These are phyloP conservation scores for Coprinopsis cinerea DNA, from an alignment of 768 basidiomycete species.

Conservation along the genomic window DNA sequence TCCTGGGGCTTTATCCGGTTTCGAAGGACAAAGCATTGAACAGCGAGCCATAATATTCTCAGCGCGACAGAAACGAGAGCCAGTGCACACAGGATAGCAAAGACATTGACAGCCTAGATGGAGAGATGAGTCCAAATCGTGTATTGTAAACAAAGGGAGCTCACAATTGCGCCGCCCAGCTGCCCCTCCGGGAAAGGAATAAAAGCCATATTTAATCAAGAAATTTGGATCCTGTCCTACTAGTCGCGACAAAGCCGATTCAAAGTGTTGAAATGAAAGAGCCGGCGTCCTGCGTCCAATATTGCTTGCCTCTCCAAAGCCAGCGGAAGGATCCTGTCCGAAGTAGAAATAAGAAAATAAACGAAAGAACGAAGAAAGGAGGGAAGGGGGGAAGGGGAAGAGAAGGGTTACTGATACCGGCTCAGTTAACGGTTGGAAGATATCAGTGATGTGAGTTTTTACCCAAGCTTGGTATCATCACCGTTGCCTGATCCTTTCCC, in stretches of 20 bases:
- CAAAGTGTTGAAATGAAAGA: conserved; percentile 16
- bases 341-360: conserved; percentile 19
- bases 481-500: conserved; percentile 3
- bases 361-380: conserved; percentile 15
- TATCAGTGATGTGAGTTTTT: conserved; percentile 5
- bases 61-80: conserved; percentile 46
- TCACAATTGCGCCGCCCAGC: conserved; percentile 34
- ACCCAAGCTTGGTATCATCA: neutral
- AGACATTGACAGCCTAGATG: conserved; percentile 40
- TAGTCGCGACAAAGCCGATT: conserved; percentile 14
- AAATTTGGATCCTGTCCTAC: conserved; percentile 1
- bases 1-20: conserved; percentile 30
- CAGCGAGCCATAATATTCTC: conserved; percentile 43
- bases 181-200: conserved; percentile 25
- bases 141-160: conserved; percentile 11
- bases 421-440: neutral
- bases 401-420: conserved; percentile 3
- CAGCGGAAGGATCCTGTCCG: conserved; percentile 28
- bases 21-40: conserved; percentile 26
- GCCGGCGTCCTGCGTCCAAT: conserved; percentile 37
- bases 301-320: conserved; percentile 21
- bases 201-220: conserved; percentile 14
- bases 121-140: neutral
- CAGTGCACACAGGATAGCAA: conserved; percentile 49
- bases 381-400: conserved; percentile 13